These are phyloP conservation scores for Penicillium sp. DNA, from an alignment of 2,329 filamentous ascomycete species.

Conservation along the genomic window DNA sequence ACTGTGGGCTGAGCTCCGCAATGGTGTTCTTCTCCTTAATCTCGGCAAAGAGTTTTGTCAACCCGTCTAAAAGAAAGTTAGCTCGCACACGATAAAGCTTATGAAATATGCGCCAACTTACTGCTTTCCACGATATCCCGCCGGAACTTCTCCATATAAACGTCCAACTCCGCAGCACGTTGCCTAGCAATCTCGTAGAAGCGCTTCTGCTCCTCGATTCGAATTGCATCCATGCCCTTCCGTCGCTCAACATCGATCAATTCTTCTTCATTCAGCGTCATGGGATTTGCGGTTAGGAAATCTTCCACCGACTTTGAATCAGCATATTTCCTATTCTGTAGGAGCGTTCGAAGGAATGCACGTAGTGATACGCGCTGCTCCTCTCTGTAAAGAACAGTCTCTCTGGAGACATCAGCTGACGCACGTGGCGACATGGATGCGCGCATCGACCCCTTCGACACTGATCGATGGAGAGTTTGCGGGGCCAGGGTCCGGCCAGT, in stretches of 20 bases:
- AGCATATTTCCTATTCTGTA: constrained; percentile 81
- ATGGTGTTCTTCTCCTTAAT: constrained; percentile 89
- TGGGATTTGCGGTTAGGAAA: constrained; percentile 72
- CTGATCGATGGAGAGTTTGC: constrained; percentile 26
- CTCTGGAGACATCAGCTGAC: constrained; percentile 44
- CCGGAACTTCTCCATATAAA: constrained; percentile 88
- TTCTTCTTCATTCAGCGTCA: constrained; percentile 78
- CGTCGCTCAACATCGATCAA: constrained; percentile 74
- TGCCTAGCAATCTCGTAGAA: constrained; percentile 95
- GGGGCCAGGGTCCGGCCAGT: constrained; percentile 35
- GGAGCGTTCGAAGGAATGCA: constrained; percentile 80
- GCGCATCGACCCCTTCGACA: constrained; percentile 31
- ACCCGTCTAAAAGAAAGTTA: constrained; percentile 58
- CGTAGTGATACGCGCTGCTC: constrained; percentile 86
- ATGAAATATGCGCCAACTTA: constrained; percentile 43
- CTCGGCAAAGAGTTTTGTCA: constrained; percentile 89
- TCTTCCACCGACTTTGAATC: constrained; percentile 79
- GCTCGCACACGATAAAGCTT: background rate
- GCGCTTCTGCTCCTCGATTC: constrained; percentile 85
- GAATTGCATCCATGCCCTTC: constrained; percentile 79
- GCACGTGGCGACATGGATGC: constrained; percentile 31
- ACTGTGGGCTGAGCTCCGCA: constrained; percentile 84
- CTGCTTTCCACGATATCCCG: constrained; percentile 68
- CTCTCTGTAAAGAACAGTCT: constrained; percentile 73
- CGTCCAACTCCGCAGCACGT: constrained; percentile 86